phyloP scores from a whole-genome alignment of 2,329 filamentous ascomycete species.

The Scedosporium dehoogii region DNA sequence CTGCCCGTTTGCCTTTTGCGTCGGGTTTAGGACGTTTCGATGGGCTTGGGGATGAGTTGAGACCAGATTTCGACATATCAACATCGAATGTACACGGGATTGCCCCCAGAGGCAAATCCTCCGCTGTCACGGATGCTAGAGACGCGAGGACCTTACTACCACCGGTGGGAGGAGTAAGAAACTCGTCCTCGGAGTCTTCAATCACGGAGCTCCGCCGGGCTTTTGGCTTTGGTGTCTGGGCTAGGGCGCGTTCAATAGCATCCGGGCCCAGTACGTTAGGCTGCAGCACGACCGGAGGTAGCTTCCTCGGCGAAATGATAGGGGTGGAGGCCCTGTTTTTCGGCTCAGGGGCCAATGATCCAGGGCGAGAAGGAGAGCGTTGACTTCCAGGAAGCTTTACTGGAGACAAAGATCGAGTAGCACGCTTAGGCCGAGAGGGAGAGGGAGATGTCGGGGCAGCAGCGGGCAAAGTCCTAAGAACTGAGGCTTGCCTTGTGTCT shows the following conservation, averaged over 20 bases:
- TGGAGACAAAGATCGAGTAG: background rate
- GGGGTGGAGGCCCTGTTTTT: background rate
- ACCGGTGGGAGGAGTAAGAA: constrained; percentile 27
- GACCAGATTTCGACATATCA: background rate
- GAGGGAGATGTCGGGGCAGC: background rate
- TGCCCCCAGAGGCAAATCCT: background rate
- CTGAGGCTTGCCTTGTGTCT: background rate
- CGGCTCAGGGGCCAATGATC: background rate
- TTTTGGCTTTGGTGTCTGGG: constrained; percentile 1
- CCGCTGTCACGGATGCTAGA: background rate
- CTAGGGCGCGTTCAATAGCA: constrained; percentile 3
- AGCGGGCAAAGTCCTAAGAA: background rate
- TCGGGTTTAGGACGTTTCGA: constrained; percentile 9
- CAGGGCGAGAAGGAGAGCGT: background rate
- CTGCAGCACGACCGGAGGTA: background rate
- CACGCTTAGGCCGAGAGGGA: background rate
- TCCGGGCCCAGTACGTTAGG: constrained; percentile 1
- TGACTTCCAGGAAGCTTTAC: background rate
- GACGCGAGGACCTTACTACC: background rate
- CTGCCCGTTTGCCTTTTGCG: constrained; percentile 9
- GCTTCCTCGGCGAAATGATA: background rate
- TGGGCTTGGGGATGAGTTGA: background rate
- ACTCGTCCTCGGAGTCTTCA: constrained; percentile 49
- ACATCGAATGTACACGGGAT: constrained; percentile 6
- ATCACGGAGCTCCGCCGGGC: constrained; percentile 26